Base-by-base conservation (phyloP, 371 early-diverging fungal species). In the Phascolomyces articulosus region DNA sequence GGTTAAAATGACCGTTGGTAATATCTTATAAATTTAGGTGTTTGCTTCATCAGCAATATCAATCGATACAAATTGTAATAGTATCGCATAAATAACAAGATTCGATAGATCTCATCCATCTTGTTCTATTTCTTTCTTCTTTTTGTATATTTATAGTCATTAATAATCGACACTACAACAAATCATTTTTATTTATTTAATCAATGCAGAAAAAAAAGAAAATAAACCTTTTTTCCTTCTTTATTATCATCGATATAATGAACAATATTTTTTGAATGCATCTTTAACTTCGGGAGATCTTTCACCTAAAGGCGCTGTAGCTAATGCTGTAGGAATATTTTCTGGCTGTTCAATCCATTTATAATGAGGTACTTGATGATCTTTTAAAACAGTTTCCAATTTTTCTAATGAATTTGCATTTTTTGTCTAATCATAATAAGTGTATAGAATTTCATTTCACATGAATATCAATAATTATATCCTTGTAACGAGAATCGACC, bases 271-370 rank as follows among this genome's bases (percentile, higher is more conserved):
- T 54, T 88, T 89, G 60, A 91, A 83, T 1, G 84, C 77, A 15
- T 82, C 88, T 61, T 85, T 71, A 47, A 90, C 84, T 41, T 85
- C 83, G 4, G 77, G 75, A 51, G 77, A 82, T 62, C 86, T 71
- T 34, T 64, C 73, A 27, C 78, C 77, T 2, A 94, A 73, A 15
- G 95, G 95, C 8, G 88, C 79, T 1, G 94, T 93, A 16, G 94
- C 93, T n/a, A 95, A 68, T 28, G 92, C 89, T 1, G 95, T 94
- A 11, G 87, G 74, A 10, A 91, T 87, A 73, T 94, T 91, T 62
- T 95, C 95, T 6, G 95, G 95, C 63, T 93, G 92, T 65, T 95
- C 95, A 13, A 84, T 75, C 95, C 95, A 95, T 55, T 85, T 74
- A 47, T 86, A 75, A 60, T 82, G 85, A 10, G 90, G 90, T 4